These are phyloP conservation scores for Elaeis guineensis DNA, from an alignment of 176 grass and related monocot genomes.

Conservation along the genomic window DNA sequence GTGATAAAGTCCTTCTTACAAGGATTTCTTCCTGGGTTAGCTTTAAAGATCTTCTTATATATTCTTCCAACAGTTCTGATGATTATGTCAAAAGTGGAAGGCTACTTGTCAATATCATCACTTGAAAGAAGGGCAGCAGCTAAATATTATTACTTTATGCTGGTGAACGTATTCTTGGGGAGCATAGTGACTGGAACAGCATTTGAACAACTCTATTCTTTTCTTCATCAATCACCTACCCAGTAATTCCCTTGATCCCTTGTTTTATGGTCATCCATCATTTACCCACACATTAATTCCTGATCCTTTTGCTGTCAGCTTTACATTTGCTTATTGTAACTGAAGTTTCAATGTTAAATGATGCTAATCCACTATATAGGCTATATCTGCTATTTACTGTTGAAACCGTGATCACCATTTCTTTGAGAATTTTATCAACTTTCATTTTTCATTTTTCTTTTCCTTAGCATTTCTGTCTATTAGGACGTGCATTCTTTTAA, in stretches of 20 bases:
- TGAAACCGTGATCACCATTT: too few relatives aligned
- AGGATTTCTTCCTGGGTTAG: constrained; percentile 89
- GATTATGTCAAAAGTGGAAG: constrained; percentile 95
- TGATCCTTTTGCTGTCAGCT: not conserved
- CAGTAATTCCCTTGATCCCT: constrained; percentile 46
- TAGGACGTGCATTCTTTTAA: too few relatives aligned
- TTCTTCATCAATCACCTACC: constrained; percentile 67
- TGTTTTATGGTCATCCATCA: too few relatives aligned
- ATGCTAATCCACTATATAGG: too few relatives aligned
- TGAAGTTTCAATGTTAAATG: too few relatives aligned
- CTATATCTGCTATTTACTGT: too few relatives aligned
- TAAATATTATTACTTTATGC: constrained; percentile 99
- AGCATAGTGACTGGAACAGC: constrained; percentile 90
- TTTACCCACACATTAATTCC: not conserved
- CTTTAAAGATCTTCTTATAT: constrained; percentile 85
- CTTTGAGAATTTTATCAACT: too few relatives aligned
- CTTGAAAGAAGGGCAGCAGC: constrained; percentile 81
- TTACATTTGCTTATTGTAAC: not conserved
- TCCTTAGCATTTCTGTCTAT: too few relatives aligned
- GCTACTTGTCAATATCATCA: constrained; percentile 82
- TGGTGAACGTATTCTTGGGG: constrained; percentile 92
- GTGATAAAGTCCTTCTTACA: constrained; percentile 87
- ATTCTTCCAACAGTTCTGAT: constrained; percentile 83
- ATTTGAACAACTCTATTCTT: constrained; percentile 79
- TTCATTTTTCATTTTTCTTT: too few relatives aligned